phyloP scores from a whole-genome alignment of 768 basidiomycete genomes.

The Phlebiopsis gigantea region DNA sequence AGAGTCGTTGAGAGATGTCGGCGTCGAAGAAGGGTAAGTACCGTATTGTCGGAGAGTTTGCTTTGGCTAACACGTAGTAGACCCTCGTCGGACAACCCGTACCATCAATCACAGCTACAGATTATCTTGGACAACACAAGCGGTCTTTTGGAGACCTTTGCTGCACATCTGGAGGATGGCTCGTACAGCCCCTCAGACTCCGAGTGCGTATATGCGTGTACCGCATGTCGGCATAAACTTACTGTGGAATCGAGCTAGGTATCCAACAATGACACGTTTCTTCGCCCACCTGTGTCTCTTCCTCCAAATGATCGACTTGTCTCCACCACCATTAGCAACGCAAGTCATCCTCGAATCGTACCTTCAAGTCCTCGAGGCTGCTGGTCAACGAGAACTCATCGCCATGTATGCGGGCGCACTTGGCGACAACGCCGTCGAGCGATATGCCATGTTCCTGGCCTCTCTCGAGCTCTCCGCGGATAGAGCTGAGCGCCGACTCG shows the following conservation, averaged over 20 bases:
- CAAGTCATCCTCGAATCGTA: slow-evolving; percentile 87
- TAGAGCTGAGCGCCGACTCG: slow-evolving; percentile 56
- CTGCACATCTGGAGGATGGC: slow-evolving; percentile 48
- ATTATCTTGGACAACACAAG: slow-evolving; percentile 72
- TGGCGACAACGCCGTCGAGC: slow-evolving; percentile 85
- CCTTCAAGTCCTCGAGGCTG: slow-evolving; percentile 77
- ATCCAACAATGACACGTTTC: slow-evolving; percentile 75
- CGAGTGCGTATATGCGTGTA: slow-evolving; percentile 41
- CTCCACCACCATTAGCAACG: slow-evolving; percentile 67
- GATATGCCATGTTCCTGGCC: slow-evolving; percentile 87
- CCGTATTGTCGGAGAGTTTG: neutral
- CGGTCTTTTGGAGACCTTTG: slow-evolving; percentile 63
- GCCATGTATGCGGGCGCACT: slow-evolving; percentile 92
- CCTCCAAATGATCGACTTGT: slow-evolving; percentile 73
- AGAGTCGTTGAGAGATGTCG: slow-evolving; percentile 50
- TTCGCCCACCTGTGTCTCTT: slow-evolving; percentile 92
- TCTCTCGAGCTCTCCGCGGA: slow-evolving; percentile 65
- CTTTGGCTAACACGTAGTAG: slow-evolving; percentile 26
- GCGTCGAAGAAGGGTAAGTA: slow-evolving; percentile 60
- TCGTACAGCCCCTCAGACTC: slow-evolving; percentile 41
- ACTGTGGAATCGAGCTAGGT: slow-evolving; percentile 35
- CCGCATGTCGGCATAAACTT: neutral
- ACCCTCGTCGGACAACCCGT: slow-evolving; percentile 63
- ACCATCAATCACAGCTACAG: slow-evolving; percentile 76
- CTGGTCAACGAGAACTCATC: slow-evolving; percentile 80